Conservation (phyloP, 768 basidiomycete species). For the Gautieria morchelliformis region DNA sequence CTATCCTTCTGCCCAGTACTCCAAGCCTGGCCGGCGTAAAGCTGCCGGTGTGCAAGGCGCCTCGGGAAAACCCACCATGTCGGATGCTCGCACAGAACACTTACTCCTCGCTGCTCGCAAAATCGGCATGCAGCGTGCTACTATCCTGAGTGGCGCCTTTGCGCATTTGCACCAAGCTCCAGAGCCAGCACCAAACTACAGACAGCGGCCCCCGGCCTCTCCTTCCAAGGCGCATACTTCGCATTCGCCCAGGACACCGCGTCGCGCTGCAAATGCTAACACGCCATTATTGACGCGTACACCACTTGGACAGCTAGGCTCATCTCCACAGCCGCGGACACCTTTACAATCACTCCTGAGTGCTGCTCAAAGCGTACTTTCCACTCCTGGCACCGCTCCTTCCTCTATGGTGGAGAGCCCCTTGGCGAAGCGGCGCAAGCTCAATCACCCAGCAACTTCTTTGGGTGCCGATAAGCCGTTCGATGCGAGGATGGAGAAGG, state of each 20-base stretch:
- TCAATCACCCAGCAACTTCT: constrained; percentile 10
- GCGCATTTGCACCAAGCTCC: constrained; percentile 17
- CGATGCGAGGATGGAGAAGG: constrained; percentile 2
- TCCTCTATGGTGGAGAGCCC: constrained; percentile 24
- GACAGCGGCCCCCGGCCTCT: constrained; percentile 17
- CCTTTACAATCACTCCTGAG: constrained; percentile 52
- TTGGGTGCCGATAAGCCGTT: background rate
- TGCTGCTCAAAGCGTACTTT: constrained; percentile 51
- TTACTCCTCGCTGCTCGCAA: constrained; percentile 62
- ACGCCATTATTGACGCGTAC: constrained; percentile 16
- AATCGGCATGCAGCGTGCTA: constrained; percentile 53
- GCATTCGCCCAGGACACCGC: constrained; percentile 13
- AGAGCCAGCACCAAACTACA: constrained; percentile 15
- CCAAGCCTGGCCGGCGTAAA: constrained; percentile 2
- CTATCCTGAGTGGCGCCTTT: constrained; percentile 42
- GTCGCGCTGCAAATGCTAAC: constrained; percentile 6
- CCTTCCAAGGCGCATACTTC: constrained; percentile 1
- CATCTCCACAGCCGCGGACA: constrained; percentile 24
- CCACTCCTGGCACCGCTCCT: constrained; percentile 19
- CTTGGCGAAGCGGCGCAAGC: constrained; percentile 30
- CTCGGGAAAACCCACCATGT: background rate
- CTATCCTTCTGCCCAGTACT: background rate
- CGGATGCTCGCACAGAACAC: constrained; percentile 66
- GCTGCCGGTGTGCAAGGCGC: background rate
- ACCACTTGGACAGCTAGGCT: constrained; percentile 17